Evolutionary conservation across 2,329 filamentous ascomycete genomes (phyloP), one percentile per base, ranked within the genome.

Genomic region (Zymoseptoria passerinii): DNA sequence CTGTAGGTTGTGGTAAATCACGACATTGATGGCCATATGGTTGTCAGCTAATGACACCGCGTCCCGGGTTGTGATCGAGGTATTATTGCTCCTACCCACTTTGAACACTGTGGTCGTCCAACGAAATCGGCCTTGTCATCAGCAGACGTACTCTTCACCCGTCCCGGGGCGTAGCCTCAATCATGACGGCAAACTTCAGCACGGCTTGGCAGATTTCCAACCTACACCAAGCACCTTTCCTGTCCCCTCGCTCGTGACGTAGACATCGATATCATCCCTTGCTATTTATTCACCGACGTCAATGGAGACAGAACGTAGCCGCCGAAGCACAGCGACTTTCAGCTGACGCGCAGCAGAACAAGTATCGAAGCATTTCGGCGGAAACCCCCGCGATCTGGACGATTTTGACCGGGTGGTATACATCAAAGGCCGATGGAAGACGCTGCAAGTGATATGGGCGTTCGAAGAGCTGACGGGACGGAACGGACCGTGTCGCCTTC

Each of bases 401-500:
- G 13, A 40, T 10, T 4, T 16, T 4, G 16, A n/a, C 13, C 7
- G n/a, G 35, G 10, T n/a, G 13, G 35, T 40, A 16, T 40, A 10
- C 35, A 40, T 16, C 10, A 10, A 40, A 16, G 16, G 35, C 3
- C 16, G 35, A 40, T 16, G 10, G 35, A 6, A 40, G 35, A 10
- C 23, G 16, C 5, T 29, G 35, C 10, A 40, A 16, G 35, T 40
- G 35, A 40, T 35, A 35, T 40, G 13, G 35, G 35, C 35, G 29
- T 35, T 35, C 10, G 35, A 40, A 16, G 35, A 16, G 35, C 35
- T 44, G 35, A 44, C 35, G 35, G 35, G 13, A 44, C 35, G 35
- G 35, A 40, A 5, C 35, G 35, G 35, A 40, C 52, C 40, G 44
- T 50, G 40, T 50, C 40, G 55, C 56, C 53, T 49, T 58, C 28